These are phyloP conservation scores for Venturia carpophila DNA, from an alignment of 2,329 filamentous ascomycete species.

Conservation along the genomic window DNA sequence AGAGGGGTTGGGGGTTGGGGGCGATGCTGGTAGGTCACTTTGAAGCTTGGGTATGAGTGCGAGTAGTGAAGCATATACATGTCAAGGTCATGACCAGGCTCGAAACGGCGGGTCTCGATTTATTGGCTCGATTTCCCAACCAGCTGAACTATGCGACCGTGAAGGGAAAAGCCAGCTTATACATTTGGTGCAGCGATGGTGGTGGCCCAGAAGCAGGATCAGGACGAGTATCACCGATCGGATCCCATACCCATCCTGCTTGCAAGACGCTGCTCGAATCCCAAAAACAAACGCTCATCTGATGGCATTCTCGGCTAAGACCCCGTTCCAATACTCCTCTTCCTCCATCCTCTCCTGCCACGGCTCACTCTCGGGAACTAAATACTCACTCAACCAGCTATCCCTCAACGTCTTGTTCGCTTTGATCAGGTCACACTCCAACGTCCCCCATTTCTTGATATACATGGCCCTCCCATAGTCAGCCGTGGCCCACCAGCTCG, in stretches of 20 bases:
- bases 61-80: no score
- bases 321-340: slow-evolving; percentile 16
- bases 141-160: background rate
- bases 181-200: background rate
- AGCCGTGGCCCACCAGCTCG: slow-evolving; percentile 20
- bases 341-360: slow-evolving; percentile 8
- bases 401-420: slow-evolving; percentile 19
- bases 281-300: background rate
- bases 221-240: background rate
- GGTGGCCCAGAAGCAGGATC: background rate
- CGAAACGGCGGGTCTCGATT: no score
- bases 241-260: background rate
- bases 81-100: no score
- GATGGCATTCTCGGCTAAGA: slow-evolving; percentile 9
- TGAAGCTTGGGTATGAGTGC: no score
- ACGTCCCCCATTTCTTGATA: slow-evolving; percentile 21
- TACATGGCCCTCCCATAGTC: slow-evolving; percentile 20
- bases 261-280: background rate
- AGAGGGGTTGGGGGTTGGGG: no score
- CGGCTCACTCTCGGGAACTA: background rate
- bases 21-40: no score
- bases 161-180: background rate
- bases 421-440: slow-evolving; percentile 18
- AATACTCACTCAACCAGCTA: slow-evolving; percentile 19
- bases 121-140: no score